phyloP scores from a whole-genome alignment of 352 stramenopile species.

The Pythium phragmitis region DNA sequence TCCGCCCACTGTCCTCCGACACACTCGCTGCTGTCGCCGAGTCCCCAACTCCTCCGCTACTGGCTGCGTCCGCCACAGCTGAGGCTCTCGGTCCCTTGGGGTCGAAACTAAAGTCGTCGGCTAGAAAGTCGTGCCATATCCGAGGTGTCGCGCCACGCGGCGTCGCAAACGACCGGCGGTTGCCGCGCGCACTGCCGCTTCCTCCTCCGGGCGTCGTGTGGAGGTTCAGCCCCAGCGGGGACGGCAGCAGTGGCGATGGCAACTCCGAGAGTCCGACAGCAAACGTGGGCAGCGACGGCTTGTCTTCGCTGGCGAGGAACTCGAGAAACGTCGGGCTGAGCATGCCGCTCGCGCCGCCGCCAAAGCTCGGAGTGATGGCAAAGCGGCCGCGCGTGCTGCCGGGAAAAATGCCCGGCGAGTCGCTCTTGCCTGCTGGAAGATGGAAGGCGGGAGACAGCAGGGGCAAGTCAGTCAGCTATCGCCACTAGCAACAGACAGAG shows the following conservation, averaged over 20 bases:
- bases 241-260: conserved; percentile 44
- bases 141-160: conserved; percentile 36
- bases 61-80: not conserved
- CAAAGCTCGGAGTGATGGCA: conserved; percentile 25
- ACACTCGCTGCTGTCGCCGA: not conserved
- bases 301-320: conserved; percentile 68
- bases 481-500: not conserved
- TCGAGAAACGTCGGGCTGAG: conserved; percentile 81
- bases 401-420: conserved; percentile 29
- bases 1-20: not conserved
- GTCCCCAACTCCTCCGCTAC: not conserved
- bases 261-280: conserved; percentile 33
- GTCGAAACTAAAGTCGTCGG: conserved; percentile 70
- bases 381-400: conserved; percentile 16
- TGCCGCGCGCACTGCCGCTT: not conserved
- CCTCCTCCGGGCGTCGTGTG: conserved; percentile 8
- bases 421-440: conserved; percentile 10
- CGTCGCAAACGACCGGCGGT: conserved; percentile 25
- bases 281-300: conserved; percentile 37
- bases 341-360: conserved; percentile 33
- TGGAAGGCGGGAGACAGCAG: not conserved
- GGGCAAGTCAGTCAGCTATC: too few species aligned
- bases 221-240: conserved; percentile 31
- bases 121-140: conserved; percentile 76
- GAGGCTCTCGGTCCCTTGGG: conserved; percentile 17